These are phyloP conservation scores for Bipolaris oryzae DNA, from an alignment of 2,329 filamentous ascomycete genomes.

Conservation along the genomic window DNA sequence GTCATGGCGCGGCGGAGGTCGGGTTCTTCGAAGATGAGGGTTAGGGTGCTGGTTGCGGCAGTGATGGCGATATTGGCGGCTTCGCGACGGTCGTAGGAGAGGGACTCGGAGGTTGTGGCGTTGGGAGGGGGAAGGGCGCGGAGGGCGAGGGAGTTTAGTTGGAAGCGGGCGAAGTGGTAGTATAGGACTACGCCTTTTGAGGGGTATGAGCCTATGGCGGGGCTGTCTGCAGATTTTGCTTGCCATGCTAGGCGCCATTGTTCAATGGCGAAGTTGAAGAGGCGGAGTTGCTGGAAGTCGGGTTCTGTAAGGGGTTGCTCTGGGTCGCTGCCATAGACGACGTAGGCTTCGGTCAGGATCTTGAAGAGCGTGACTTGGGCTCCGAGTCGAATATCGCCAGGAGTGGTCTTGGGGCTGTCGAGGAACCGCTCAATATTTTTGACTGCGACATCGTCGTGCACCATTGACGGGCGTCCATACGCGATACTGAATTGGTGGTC, in stretches of 20 bases:
- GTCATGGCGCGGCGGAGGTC: constrained; percentile 52
- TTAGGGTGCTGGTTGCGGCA: constrained; percentile 55
- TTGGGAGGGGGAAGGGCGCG: constrained; percentile 51
- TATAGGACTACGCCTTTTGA: constrained; percentile 60
- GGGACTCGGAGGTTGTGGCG: constrained; percentile 53
- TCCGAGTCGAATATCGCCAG: constrained; percentile 38
- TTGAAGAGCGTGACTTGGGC: constrained; percentile 43
- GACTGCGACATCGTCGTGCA: constrained; percentile 48
- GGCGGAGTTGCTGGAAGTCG: constrained; percentile 48
- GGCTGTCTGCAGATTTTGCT: constrained; percentile 36
- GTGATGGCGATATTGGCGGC: constrained; percentile 52
- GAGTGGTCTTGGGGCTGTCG: constrained; percentile 35
- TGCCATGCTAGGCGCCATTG: constrained; percentile 52
- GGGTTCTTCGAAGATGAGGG: constrained; percentile 54
- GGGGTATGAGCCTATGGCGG: constrained; percentile 45
- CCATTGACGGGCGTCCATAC: constrained; percentile 50
- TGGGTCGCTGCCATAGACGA: constrained; percentile 40
- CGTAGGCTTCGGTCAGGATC: constrained; percentile 44
- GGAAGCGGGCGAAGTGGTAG: constrained; percentile 62
- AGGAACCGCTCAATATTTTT: constrained; percentile 46
- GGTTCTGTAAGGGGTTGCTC: constrained; percentile 46
- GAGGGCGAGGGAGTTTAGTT: constrained; percentile 58
- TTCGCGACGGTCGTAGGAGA: constrained; percentile 52
- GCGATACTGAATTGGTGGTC: constrained; percentile 52
- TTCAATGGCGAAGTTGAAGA: constrained; percentile 53